Percentiles rank a stretch among this genome's conserved stretches.
These are phyloP conservation scores for Zancudomyces culisetae DNA, from an alignment of 371 early-diverging fungal species.

Conservation along the genomic window DNA sequence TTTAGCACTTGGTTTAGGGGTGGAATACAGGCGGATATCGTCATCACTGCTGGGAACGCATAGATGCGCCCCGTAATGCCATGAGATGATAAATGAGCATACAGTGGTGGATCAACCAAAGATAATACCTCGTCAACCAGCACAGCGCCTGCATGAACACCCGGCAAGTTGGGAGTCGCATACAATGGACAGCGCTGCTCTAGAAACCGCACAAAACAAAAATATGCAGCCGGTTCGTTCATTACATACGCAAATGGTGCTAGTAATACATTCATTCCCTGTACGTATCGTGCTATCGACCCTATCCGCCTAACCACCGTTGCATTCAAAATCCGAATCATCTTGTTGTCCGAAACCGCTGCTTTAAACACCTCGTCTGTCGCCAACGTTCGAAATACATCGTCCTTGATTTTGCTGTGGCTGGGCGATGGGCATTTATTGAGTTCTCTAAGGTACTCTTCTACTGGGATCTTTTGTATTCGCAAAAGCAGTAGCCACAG, in stretches of 20 bases:
- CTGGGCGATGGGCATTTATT: conserved; percentile 44
- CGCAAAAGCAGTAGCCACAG: conserved; percentile 73
- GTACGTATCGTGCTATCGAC: conserved; percentile 47
- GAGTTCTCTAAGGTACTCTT: conserved; percentile 54
- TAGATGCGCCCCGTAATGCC: conserved; percentile 56
- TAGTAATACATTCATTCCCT: conserved; percentile 84
- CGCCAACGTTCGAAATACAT: conserved; percentile 70
- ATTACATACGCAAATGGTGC: conserved; percentile 84
- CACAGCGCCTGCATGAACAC: conserved; percentile 68
- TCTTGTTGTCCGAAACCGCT: conserved; percentile 50
- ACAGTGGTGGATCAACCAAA: conserved; percentile 52
- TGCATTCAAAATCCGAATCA: conserved; percentile 70
- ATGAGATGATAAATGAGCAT: conserved; percentile 47
- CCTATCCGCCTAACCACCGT: conserved; percentile 42
- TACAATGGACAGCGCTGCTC: conserved; percentile 74
- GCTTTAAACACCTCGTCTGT: conserved; percentile 56
- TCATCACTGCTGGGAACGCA: conserved; percentile 82
- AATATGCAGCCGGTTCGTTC: conserved; percentile 84
- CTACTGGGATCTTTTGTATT: conserved; percentile 46
- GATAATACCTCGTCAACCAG: conserved; percentile 63
- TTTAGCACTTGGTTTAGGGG: conserved; percentile 61
- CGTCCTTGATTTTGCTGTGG: conserved; percentile 72
- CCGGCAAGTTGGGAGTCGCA: conserved; percentile 72
- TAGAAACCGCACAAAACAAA: conserved; percentile 62
- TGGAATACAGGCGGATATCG: conserved; percentile 73